These are phyloP conservation scores for Phellopilus nigrolimitatus DNA, from an alignment of 1,284 basidiomycete species.

Conservation along the genomic window DNA sequence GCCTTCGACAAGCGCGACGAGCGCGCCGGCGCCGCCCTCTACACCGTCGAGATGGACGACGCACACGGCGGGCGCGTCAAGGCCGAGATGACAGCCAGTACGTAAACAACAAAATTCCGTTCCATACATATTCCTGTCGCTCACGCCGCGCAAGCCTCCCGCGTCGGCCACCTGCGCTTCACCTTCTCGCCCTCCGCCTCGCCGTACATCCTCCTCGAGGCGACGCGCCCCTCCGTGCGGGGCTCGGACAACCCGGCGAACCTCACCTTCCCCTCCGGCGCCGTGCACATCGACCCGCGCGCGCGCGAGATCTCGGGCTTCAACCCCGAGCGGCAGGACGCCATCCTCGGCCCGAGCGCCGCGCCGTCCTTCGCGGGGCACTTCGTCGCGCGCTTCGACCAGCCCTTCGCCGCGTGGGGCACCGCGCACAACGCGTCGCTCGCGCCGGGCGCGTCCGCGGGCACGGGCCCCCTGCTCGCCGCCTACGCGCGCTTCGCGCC, in stretches of 20 bases:
- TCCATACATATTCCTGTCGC: not conserved
- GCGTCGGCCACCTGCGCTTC: slow-evolving; percentile 75
- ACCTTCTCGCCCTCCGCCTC: slow-evolving; percentile 48
- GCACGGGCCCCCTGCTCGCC: slow-evolving; percentile 39
- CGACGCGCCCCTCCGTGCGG: slow-evolving; percentile 57
- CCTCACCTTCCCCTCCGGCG: slow-evolving; percentile 57
- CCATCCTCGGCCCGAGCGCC: slow-evolving; percentile 58
- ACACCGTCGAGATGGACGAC: slow-evolving; percentile 56
- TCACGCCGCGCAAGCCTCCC: slow-evolving; percentile 53
- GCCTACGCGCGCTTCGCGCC: slow-evolving; percentile 53
- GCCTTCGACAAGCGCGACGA: slow-evolving; percentile 55
- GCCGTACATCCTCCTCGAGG: slow-evolving; percentile 72
- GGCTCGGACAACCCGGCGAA: slow-evolving; percentile 58
- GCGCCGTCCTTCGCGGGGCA: slow-evolving; percentile 57
- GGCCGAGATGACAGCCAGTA: slow-evolving; percentile 69
- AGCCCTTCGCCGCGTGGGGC: slow-evolving; percentile 44
- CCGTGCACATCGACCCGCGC: slow-evolving; percentile 43
- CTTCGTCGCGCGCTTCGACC: slow-evolving; percentile 72
- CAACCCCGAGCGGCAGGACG: slow-evolving; percentile 74
- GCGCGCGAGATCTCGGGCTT: slow-evolving; percentile 59
- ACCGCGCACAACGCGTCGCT: slow-evolving; percentile 46
- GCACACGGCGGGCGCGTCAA: slow-evolving; percentile 45
- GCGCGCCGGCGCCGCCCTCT: slow-evolving; percentile 62
- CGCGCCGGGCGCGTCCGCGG: slow-evolving; percentile 31
- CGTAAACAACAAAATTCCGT: slow-evolving; percentile 26